Conservation (phyloP, 2,329 filamentous ascomycete species). For the Fusarium devonianum region DNA sequence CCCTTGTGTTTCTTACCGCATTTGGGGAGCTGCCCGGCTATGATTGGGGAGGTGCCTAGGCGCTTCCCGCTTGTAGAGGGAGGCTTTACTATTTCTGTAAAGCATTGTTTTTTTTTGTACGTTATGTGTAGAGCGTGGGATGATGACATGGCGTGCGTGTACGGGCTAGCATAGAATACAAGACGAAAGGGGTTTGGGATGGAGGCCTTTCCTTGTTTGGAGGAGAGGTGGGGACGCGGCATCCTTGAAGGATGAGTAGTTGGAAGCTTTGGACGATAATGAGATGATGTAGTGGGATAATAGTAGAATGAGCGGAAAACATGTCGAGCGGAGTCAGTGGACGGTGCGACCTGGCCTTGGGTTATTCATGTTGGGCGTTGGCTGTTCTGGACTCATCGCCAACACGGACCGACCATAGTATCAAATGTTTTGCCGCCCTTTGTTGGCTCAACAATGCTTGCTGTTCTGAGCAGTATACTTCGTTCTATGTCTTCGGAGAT, state of each 20-base stretch:
- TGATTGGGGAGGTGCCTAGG: slow-evolving; percentile 27
- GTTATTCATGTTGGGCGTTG: no score
- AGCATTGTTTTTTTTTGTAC: slow-evolving; percentile 15
- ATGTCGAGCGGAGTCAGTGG: no score
- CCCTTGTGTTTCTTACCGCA: slow-evolving; percentile 26
- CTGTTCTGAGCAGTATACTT: no score
- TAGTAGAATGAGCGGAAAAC: no score
- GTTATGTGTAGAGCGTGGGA: not conserved
- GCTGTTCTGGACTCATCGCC: no score
- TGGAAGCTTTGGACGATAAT: not conserved
- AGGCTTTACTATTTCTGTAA: slow-evolving; percentile 48
- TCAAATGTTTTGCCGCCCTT: no score
- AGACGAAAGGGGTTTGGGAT: slow-evolving; percentile 28
- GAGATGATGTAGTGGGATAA: no score
- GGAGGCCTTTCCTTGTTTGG: slow-evolving; percentile 32
- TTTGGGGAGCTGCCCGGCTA: slow-evolving; percentile 21
- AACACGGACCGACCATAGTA: no score
- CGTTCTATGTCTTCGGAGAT: no score
- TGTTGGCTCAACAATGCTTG: no score
- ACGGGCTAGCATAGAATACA: not conserved
- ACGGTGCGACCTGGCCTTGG: no score
- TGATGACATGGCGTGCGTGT: slow-evolving; percentile 21
- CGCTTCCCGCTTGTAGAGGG: not conserved
- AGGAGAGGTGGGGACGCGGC: slow-evolving; percentile 28
- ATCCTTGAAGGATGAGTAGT: slow-evolving; percentile 8